phyloP scores from a whole-genome alignment of 495 filamentous ascomycete species.

The Xylaria nigripes region DNA sequence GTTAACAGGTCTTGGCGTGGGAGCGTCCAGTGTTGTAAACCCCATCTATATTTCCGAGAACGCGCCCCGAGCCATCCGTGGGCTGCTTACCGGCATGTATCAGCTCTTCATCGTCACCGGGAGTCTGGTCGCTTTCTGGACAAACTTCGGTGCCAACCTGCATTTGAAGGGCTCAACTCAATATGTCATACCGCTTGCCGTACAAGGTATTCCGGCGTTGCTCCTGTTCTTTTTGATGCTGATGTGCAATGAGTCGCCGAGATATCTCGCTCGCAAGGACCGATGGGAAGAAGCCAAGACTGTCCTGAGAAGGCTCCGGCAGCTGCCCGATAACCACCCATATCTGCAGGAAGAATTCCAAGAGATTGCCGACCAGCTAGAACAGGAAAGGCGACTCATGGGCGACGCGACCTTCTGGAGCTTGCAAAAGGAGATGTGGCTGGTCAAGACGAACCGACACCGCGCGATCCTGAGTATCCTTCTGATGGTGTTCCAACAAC shows the following conservation, averaged over 20 bases:
- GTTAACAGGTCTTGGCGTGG: conserved; percentile 47
- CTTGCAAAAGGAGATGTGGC: conserved; percentile 64
- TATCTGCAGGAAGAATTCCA: conserved; percentile 60
- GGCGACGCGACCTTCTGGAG: conserved; percentile 55
- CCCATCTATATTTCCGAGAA: conserved; percentile 56
- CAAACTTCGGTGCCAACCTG: conserved; percentile 51
- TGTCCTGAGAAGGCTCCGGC: conserved; percentile 49
- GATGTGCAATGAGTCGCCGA: conserved; percentile 59
- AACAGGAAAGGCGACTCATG: conserved; percentile 56
- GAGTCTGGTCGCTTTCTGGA: conserved; percentile 58
- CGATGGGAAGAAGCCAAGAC: conserved; percentile 58
- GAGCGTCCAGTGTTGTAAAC: conserved; percentile 52
- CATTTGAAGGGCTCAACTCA: conserved; percentile 44
- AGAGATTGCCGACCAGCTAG: conserved; percentile 61
- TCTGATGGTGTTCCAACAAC: conserved; percentile 66
- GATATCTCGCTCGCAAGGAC: conserved; percentile 62
- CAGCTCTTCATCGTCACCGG: conserved; percentile 59
- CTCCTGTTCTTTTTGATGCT: conserved; percentile 51
- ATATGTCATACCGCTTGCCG: conserved; percentile 60
- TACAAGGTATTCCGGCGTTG: conserved; percentile 56
- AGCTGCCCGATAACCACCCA: conserved; percentile 47
- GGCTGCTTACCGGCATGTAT: conserved; percentile 60
- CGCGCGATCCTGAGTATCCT: conserved; percentile 50
- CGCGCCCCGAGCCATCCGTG: conserved; percentile 63
- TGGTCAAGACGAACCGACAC: conserved; percentile 56